Percentiles rank a stretch among this genome's conserved stretches.
phyloP scores from a whole-genome alignment of 2,329 filamentous ascomycete species.

The Epichloe scottii region DNA sequence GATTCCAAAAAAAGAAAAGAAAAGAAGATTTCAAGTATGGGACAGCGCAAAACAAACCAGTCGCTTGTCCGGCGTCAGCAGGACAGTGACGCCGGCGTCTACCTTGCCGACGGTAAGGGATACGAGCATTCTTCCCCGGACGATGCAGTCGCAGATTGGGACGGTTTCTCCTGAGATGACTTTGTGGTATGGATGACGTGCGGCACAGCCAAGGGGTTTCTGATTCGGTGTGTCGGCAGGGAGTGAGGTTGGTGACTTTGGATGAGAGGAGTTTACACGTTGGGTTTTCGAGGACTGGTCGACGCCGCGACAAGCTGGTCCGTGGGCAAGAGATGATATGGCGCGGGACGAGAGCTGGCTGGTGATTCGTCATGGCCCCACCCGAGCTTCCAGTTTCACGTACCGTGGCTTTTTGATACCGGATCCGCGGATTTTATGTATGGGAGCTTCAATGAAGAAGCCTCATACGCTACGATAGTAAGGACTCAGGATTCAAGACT shows the following conservation, averaged over 20 bases:
- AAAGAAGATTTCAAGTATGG: neutral
- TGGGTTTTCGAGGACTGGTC: too few relatives aligned
- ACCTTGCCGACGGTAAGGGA: constrained; percentile 98
- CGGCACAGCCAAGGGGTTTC: neutral
- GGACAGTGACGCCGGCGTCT: constrained; percentile 93
- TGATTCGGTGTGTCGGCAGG: neutral
- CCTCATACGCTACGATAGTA: too few relatives aligned
- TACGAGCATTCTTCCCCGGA: constrained; percentile 63
- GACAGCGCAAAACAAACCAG: constrained; percentile 43
- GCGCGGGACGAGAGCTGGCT: neutral
- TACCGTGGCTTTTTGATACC: too few relatives aligned
- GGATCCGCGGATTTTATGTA: too few relatives aligned
- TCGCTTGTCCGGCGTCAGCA: constrained; percentile 92
- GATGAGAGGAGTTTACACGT: neutral
- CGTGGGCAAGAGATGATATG: too few relatives aligned
- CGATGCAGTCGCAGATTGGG: neutral
- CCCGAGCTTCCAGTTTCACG: neutral
- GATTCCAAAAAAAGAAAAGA: neutral
- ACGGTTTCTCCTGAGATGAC: neutral
- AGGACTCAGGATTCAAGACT: too few relatives aligned
- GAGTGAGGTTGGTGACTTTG: too few relatives aligned
- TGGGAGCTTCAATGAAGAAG: too few relatives aligned
- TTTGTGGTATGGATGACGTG: neutral
- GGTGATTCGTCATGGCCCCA: neutral
- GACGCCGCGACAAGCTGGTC: too few relatives aligned